These are phyloP conservation scores for Pseudophaeomoniella oleicola DNA, from an alignment of 2,329 filamentous ascomycete genomes.

Conservation along the genomic window DNA sequence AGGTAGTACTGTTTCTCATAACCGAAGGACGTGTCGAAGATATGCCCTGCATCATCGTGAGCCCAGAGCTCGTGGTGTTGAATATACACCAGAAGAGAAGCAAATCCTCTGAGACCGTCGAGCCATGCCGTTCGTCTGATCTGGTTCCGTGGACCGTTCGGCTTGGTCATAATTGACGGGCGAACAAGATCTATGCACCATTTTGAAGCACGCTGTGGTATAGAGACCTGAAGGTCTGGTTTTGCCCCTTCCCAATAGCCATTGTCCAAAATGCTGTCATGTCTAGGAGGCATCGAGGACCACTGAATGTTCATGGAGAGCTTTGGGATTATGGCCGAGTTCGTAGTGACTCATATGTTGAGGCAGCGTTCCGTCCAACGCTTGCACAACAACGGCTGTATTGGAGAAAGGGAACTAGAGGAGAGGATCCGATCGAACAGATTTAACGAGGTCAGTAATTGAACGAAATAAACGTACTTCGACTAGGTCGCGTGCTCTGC, in stretches of 20 bases:
- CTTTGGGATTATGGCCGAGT: too few species aligned
- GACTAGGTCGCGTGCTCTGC: too few species aligned
- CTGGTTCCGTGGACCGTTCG: not conserved
- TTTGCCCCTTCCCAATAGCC: slow-evolving; percentile 9
- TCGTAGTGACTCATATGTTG: too few species aligned
- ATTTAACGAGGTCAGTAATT: too few species aligned
- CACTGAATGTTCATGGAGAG: not conserved
- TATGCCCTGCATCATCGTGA: slow-evolving; percentile 28
- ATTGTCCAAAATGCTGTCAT: slow-evolving; percentile 11
- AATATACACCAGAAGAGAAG: slow-evolving; percentile 50
- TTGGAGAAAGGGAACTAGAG: too few species aligned
- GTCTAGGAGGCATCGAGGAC: slow-evolving; percentile 4
- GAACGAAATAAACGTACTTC: too few species aligned
- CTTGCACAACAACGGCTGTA: too few species aligned
- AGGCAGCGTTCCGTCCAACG: too few species aligned
- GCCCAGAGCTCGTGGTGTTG: slow-evolving; percentile 47
- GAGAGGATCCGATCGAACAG: too few species aligned
- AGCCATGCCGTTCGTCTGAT: slow-evolving; percentile 42
- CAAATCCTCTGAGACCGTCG: slow-evolving; percentile 53
- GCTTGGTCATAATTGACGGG: slow-evolving; percentile 5
- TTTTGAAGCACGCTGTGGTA: slow-evolving; percentile 3
- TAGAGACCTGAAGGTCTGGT: slow-evolving; percentile 1
- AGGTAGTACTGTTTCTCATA: slow-evolving; percentile 35
- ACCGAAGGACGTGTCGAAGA: slow-evolving; percentile 41
- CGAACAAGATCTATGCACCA: slow-evolving; percentile 10